Base-by-base conservation (phyloP, 2,329 filamentous ascomycete species). In the Trichoderma cornu-damae region DNA sequence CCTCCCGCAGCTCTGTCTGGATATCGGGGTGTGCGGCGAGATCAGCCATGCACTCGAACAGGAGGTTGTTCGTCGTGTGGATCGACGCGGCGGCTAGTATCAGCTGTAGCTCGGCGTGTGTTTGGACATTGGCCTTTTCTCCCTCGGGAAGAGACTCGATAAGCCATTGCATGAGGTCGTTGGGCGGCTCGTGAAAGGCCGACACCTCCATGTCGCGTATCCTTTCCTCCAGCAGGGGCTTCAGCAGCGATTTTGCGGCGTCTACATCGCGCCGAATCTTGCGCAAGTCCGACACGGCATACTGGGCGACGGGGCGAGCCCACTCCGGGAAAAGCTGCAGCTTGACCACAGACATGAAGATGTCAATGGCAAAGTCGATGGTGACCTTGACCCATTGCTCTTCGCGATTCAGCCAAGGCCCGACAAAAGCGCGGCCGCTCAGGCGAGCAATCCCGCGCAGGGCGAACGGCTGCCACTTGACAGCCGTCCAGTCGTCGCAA, bases 401-500 rank as follows among this genome's bases (percentile, higher is more conserved):
- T 38, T 77, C 70, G 16, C 79, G 78, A 62, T 76, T 80, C 56
- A 83, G 70, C 12, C 72, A 67, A 2, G 74, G 63, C 1, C 81
- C 81, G 6, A 83, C 75, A 60, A 83, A 83, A 4, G 78, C 74
- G 18, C 76, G 72, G 1, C 81, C 79, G 24, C 79, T 81, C 20
- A 84, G 63, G 2, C 80, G 76, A 6, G 81, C 77, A 9, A 85
- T 71, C 3, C 77, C 72, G 20, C 78, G 72, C 2, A 83, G 71
- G 42, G 79, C 70, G 57, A 82, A 77, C 0, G 76, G 75, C 35
- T 81, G 78, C 62, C 82, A 74, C 61, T 75, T 77, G 50, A 82
- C 75, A 0, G 78, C 65, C 1, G 77, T 81, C 81, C 81, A 84
- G 60, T 83, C 80, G 55, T 76, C 68, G 61, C 77, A 80, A 14